These are phyloP conservation scores for Cronartium quercuum DNA, from an alignment of 1,284 basidiomycete species.

Conservation along the genomic window DNA sequence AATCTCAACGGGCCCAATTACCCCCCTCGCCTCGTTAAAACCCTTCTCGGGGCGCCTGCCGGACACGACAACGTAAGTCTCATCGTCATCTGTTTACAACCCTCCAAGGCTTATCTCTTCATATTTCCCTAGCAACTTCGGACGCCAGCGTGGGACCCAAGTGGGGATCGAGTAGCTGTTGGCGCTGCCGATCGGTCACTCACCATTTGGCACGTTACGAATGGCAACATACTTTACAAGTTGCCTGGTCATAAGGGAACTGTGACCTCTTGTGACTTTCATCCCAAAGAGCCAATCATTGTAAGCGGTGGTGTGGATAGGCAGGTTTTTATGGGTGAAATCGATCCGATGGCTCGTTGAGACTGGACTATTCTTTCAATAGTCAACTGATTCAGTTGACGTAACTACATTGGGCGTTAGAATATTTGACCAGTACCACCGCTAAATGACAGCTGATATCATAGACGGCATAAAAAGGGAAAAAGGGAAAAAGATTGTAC, in stretches of 20 bases:
- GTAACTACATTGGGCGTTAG: no score
- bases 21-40: conserved; percentile 45
- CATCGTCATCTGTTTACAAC: conserved; percentile 43
- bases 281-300: conserved; percentile 47
- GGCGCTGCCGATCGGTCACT: conserved; percentile 31
- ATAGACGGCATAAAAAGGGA: no score
- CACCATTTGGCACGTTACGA: conserved; percentile 23
- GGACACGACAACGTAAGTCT: conserved; percentile 46
- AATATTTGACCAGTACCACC: no score
- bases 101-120: neutral
- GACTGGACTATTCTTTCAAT: neutral
- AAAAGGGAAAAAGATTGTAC: no score
- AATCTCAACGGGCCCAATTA: conserved; percentile 32
- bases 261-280: conserved; percentile 47
- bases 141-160: conserved; percentile 27
- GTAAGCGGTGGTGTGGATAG: conserved; percentile 39
- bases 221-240: conserved; percentile 45
- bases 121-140: conserved; percentile 15
- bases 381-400: neutral
- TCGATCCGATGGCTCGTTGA: conserved; percentile 9
- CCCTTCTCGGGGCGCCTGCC: conserved; percentile 45
- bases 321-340: conserved; percentile 10
- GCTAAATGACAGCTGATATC: no score
- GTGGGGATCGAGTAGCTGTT: conserved; percentile 25
- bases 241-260: conserved; percentile 49